Base-by-base conservation (phyloP, 1,284 basidiomycete species). In the Volvariella surrecta region DNA sequence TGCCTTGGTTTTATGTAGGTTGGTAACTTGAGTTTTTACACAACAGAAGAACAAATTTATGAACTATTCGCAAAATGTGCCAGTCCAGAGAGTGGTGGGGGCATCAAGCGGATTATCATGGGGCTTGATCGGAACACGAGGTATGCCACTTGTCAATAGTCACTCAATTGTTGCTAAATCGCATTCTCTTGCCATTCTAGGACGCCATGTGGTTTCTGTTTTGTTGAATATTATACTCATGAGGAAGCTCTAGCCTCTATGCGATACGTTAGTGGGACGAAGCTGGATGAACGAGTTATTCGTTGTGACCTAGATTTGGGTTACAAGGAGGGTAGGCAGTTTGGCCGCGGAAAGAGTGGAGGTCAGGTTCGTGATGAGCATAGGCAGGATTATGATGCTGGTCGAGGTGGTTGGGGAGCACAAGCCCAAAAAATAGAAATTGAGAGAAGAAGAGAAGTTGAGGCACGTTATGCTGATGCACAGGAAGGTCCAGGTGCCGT, bases 21-120 rank as follows among this genome's bases (percentile, higher is more conserved):
- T 57, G 96, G 94, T 57, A 97, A 98, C 63, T 70, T 98, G 60
- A 93, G 90, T 67, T 97, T 95, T 66, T 96, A 89, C 68, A 98
- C 94, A 8, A 98, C 95, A 40, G 96, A 99, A 68, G 94, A 98
- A 60, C 96, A 99, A 67, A 98, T 99, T 65, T 98, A 98, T 68
- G 95, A 99, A 64, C 68, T 99, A 41, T 99, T 99, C 65, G 82
- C 85, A 46, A 90, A 91, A 68, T 96, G 93, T 54, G 81, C 92
- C 32, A 85, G 76, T 51, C 79, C 89, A 1, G 88, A 91, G 52
- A 85, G 92, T 49, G 93, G 93, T 34, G 93, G 93, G 30, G 93
- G 93, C 22, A 93, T 99, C 53, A 98, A 98, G 62, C 82, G 95
- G 51, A 96, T 99, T 53, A 99, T 99, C 57, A 99, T 99, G 96